Evolutionary conservation across 1,139 yeast genomes (phyloP), one percentile per base, ranked within the genome.

Genomic region (Nakaseomyces sp.): DNA sequence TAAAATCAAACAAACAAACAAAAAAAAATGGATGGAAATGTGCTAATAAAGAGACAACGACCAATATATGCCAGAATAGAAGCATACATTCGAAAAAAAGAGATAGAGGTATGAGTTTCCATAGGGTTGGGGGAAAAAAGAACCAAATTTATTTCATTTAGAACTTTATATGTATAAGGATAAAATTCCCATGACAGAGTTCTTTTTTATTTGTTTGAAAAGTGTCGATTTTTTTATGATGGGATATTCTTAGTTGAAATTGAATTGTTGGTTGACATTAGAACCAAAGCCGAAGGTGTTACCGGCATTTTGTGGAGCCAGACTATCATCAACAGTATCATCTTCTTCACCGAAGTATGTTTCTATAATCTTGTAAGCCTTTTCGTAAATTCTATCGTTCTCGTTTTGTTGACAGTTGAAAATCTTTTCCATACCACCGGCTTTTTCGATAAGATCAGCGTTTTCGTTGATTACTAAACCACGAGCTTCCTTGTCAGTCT

Each of bases 371-470:
- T 73, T 72, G 69, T 76, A 93, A 37, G 98, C 94, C 71, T 89
- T 89, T 62, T 84, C 80, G 68, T 93, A 91, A 60, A 91, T 85
- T 63, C 82, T 85, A 64, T 89, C 94, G 66, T 91, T 91, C 61
- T 80, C 85, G 68, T 87, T 88, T 64, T 76, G 79, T 73, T 91
- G 98, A 64, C 95, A 86, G 50, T 86, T 89, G 66, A 85, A 84
- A 57, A 91, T 91, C 72, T 86, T 89, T 67, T 91, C 97, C 81
- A 89, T 84, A 52, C 98, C 98, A 56, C 97, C 97, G 40, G 97
- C 97, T 66, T 89, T 96, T 71, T 91, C 98, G 60, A 91, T 84
- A 68, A 69, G 87, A 52, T 88, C 75, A 36, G 97, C 96, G 62
- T 88, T 83, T 65, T 85, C 88, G 67, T 91, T 91, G 54, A 79